A percentile compares a stretch with the other conserved stretches of the same genome.
Evolutionary conservation across 768 basidiomycete species (phyloP).

Genomic region (Termitomyces sp.): DNA sequence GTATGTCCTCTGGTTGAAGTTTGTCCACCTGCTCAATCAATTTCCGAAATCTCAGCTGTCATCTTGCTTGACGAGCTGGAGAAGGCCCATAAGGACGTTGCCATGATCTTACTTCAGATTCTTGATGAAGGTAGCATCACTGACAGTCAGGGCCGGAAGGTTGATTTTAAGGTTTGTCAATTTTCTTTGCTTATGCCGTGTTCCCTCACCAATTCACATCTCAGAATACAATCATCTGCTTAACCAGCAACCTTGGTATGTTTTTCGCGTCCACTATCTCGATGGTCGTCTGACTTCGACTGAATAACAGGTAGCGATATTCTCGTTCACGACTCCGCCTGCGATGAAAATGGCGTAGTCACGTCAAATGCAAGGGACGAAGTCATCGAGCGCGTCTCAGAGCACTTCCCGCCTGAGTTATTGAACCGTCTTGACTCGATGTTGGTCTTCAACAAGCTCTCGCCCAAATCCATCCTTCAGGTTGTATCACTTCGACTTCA

Average conservation of each 20-base stretch:
- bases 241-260: slow-evolving; percentile 83
- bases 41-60: slow-evolving; percentile 40
- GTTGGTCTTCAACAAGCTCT: slow-evolving; percentile 88
- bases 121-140: slow-evolving; percentile 88
- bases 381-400: slow-evolving; percentile 70
- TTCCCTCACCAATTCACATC: not conserved
- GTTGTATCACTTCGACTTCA: slow-evolving; percentile 73
- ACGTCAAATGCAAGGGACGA: slow-evolving; percentile 53
- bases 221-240: slow-evolving; percentile 86
- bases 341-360: slow-evolving; percentile 57
- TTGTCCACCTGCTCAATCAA: not conserved
- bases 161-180: slow-evolving; percentile 74
- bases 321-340: slow-evolving; percentile 62
- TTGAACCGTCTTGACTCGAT: slow-evolving; percentile 86
- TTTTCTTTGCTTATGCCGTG: not conserved
- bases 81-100: slow-evolving; percentile 92
- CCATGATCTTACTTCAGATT: slow-evolving; percentile 87
- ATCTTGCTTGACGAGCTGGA: slow-evolving; percentile 85
- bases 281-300: not conserved
- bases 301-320: slow-evolving; percentile 48
- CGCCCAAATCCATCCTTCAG: slow-evolving; percentile 62
- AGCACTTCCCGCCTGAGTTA: slow-evolving; percentile 86
- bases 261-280: not conserved
- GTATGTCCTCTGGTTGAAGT: slow-evolving; percentile 25
- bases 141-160: slow-evolving; percentile 87